Conservation (phyloP, 345 rosid genomes). For the Arabidopsis suecica region DNA sequence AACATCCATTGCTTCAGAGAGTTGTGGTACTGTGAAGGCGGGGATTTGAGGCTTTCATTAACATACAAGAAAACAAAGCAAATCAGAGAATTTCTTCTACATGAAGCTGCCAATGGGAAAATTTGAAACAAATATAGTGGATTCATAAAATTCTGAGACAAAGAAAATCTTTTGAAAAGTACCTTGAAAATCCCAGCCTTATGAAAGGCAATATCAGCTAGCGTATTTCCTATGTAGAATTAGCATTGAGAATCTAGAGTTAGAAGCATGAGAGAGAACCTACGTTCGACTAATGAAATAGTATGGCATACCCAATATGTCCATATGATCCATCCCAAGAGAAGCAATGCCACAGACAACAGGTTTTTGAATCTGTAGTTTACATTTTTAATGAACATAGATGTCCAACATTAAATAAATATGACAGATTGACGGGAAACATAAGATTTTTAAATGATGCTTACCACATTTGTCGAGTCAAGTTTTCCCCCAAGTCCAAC, state of each 20-base stretch:
- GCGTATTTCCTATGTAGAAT: slow-evolving; percentile 66
- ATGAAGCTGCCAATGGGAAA: slow-evolving; percentile 47
- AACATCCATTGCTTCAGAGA: slow-evolving; percentile 83
- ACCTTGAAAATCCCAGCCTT: slow-evolving; percentile 99
- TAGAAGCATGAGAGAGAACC: slow-evolving; percentile 4
- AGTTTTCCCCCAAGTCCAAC: slow-evolving; percentile 81
- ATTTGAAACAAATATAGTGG: slow-evolving; percentile 37
- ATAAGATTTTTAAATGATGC: slow-evolving; percentile 36
- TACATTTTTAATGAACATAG: slow-evolving; percentile 25
- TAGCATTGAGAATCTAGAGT: slow-evolving; percentile 23
- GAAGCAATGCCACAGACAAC: slow-evolving; percentile 87
- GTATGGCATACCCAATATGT: slow-evolving; percentile 56
- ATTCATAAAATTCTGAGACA: slow-evolving; percentile 25
- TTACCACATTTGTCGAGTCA: slow-evolving; percentile 90
- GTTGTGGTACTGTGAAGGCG: slow-evolving; percentile 80
- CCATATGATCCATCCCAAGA: slow-evolving; percentile 91
- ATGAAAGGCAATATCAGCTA: slow-evolving; percentile 75
- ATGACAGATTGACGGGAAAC: slow-evolving; percentile 5
- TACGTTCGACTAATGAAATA: slow-evolving; percentile 6
- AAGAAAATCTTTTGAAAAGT: slow-evolving; percentile 28
- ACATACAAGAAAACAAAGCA: slow-evolving; percentile 58
- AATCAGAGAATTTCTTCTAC: slow-evolving; percentile 53
- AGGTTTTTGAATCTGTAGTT: slow-evolving; percentile 76
- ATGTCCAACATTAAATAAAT: neutral
- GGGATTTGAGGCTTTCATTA: slow-evolving; percentile 84